Percentiles rank a stretch among this genome's conserved stretches.
phyloP scores from a whole-genome alignment of 306 rosid species.

The Cucurbita maxima region DNA sequence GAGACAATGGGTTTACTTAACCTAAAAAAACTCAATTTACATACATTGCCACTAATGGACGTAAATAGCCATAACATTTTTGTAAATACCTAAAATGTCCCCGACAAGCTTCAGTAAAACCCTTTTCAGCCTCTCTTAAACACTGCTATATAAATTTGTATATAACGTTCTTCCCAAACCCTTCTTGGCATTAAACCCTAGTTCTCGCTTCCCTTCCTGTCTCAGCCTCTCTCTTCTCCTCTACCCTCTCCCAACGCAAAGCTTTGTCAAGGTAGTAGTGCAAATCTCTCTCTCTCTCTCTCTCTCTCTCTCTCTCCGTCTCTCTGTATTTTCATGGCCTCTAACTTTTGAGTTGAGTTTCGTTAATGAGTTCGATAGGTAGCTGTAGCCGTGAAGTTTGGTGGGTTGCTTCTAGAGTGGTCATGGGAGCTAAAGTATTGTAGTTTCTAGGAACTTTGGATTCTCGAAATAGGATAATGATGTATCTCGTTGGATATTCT shows the following conservation, averaged over 20 bases:
- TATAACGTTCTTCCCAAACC: neutral
- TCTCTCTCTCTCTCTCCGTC: neutral
- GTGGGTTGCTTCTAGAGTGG: neutral
- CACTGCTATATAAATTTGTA: conserved; percentile 5
- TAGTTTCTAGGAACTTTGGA: neutral
- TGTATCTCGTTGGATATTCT: neutral
- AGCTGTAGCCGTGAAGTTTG: neutral
- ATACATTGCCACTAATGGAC: neutral
- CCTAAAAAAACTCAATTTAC: too few species aligned
- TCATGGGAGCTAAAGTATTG: neutral
- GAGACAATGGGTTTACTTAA: too few species aligned
- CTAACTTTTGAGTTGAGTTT: neutral
- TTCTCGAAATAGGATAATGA: neutral
- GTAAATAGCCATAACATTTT: neutral
- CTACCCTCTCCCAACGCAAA: neutral
- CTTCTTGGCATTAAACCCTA: conserved; percentile 2
- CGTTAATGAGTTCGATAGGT: neutral
- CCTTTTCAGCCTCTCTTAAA: neutral
- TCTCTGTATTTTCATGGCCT: neutral
- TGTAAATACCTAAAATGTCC: neutral
- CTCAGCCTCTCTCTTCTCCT: neutral
- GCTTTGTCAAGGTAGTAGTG: neutral
- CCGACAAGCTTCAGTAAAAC: conserved; percentile 1
- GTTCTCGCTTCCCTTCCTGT: neutral
- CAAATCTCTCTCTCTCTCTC: neutral